These are phyloP conservation scores for Iris macrosiphon DNA, from an alignment of 106 monocot species.

Conservation along the genomic window DNA sequence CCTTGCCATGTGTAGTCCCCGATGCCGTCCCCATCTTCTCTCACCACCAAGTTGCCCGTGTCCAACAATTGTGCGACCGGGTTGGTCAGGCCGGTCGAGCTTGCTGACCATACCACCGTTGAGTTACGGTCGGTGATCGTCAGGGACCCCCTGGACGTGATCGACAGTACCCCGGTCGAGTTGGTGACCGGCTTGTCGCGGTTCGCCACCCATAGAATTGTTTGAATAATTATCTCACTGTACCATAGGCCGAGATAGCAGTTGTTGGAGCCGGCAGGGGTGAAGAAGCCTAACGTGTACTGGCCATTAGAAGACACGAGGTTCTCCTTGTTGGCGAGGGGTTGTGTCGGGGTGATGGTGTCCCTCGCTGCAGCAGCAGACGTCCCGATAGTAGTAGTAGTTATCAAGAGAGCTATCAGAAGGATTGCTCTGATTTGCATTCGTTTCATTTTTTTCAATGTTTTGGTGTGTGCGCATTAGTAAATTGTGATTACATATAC, in stretches of 20 bases:
- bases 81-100: not conserved
- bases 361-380: too few relatives aligned
- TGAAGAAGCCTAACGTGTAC: slow-evolving; percentile 15
- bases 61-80: not conserved
- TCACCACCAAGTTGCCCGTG: not conserved
- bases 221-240: not conserved
- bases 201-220: slow-evolving; percentile 18
- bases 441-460: too few relatives aligned
- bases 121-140: not conserved
- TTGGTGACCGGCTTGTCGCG: not conserved
- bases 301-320: slow-evolving; percentile 4
- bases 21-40: not conserved
- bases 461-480: too few relatives aligned
- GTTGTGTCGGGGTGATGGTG: slow-evolving; percentile 2
- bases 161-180: not conserved
- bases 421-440: too few relatives aligned
- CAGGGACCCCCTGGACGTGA: not conserved
- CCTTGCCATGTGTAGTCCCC: not conserved
- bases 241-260: slow-evolving; percentile 9
- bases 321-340: slow-evolving; percentile 1
- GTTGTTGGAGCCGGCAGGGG: not conserved
- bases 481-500: too few relatives aligned
- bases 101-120: not conserved
- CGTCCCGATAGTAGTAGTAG: too few relatives aligned
- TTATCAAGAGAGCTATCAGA: too few relatives aligned